Evolutionary conservation across 2,329 filamentous ascomycete genomes (phyloP).

Genomic region (Microdochium nivale): DNA sequence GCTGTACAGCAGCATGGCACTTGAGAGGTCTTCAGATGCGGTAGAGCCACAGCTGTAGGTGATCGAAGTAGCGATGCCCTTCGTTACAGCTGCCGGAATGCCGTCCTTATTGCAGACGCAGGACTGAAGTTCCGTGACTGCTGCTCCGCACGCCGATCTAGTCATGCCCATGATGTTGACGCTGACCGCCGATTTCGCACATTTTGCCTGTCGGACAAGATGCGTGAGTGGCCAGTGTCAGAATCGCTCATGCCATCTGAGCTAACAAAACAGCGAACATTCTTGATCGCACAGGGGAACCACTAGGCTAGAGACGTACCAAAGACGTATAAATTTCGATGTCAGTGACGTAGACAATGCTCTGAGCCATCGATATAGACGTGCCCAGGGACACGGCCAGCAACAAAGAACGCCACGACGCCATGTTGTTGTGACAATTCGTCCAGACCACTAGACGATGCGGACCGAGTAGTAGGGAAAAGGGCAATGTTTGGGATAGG

Average conservation of each 20-base stretch:
- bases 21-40: slow-evolving; percentile 38
- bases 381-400: slow-evolving; percentile 6
- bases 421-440: background rate
- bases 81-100: slow-evolving; percentile 27
- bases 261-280: too few species aligned
- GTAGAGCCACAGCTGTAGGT: slow-evolving; percentile 33
- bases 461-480: too few species aligned
- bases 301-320: slow-evolving; percentile 9
- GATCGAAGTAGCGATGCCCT: slow-evolving; percentile 28
- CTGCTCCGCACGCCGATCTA: slow-evolving; percentile 30
- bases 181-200: slow-evolving; percentile 35
- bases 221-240: background rate
- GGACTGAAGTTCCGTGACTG: slow-evolving; percentile 34
- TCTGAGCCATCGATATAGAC: slow-evolving; percentile 9
- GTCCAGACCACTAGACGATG: background rate
- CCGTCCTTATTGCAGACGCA: slow-evolving; percentile 44
- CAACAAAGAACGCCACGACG: slow-evolving; percentile 2
- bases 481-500: too few species aligned
- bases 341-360: slow-evolving; percentile 21
- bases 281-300: too few species aligned
- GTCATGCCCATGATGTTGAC: slow-evolving; percentile 35
- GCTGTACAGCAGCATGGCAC: slow-evolving; percentile 33
- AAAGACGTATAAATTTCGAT: slow-evolving; percentile 19
- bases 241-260: background rate
- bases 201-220: slow-evolving; percentile 32